Evolutionary conservation across 2,329 filamentous ascomycete genomes (phyloP).

Genomic region (Penicillium sp.): DNA sequence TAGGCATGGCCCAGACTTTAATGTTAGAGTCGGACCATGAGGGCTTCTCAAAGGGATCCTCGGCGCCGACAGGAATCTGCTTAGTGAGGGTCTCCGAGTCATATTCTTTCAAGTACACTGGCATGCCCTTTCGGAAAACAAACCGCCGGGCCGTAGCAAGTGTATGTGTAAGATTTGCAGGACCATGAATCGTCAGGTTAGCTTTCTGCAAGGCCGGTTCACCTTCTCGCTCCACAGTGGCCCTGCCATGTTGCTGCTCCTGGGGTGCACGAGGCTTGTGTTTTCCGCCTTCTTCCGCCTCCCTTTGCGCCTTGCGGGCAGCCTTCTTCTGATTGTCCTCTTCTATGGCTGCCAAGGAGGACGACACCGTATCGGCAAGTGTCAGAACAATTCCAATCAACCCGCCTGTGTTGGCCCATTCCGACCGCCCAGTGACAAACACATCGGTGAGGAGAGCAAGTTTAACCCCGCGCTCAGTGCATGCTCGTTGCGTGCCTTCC

Average conservation of each 20-base stretch:
- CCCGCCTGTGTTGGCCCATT: slow-evolving; percentile 76
- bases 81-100: slow-evolving; percentile 31
- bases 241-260: slow-evolving; percentile 19
- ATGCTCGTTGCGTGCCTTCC: slow-evolving; percentile 80
- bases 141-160: slow-evolving; percentile 82
- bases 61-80: slow-evolving; percentile 16
- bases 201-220: slow-evolving; percentile 23
- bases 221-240: slow-evolving; percentile 25
- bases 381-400: slow-evolving; percentile 82
- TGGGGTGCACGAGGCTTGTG: slow-evolving; percentile 11
- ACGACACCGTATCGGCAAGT: slow-evolving; percentile 64
- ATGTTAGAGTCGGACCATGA: slow-evolving; percentile 75
- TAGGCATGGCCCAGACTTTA: slow-evolving; percentile 78
- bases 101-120: slow-evolving; percentile 69
- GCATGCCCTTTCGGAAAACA: slow-evolving; percentile 79
- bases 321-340: slow-evolving; percentile 44
- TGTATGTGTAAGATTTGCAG: slow-evolving; percentile 73
- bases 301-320: slow-evolving; percentile 1
- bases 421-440: slow-evolving; percentile 75
- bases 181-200: slow-evolving; percentile 68
- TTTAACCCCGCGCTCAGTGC: slow-evolving; percentile 64
- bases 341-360: slow-evolving; percentile 41
- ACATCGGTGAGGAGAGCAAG: slow-evolving; percentile 68
- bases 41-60: slow-evolving; percentile 47
- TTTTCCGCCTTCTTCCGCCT: slow-evolving; percentile 8